Conservation (phyloP, 208 protist genomes). For the Lotmaria passim region DNA sequence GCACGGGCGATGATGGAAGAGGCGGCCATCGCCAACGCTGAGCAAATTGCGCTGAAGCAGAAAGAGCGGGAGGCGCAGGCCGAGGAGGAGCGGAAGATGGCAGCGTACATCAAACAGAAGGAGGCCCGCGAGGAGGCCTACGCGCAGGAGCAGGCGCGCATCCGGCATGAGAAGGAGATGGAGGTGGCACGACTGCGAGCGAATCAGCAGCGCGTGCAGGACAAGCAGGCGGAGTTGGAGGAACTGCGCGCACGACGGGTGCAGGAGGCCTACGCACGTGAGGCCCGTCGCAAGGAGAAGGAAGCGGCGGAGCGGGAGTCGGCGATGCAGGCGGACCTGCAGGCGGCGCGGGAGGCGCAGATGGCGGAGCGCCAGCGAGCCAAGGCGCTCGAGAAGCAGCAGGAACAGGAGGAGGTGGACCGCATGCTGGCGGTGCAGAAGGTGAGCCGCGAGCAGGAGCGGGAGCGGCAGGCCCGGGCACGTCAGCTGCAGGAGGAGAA, state of each 20-base stretch:
- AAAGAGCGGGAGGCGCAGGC: constrained; percentile 68
- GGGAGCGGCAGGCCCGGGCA: constrained; percentile 54
- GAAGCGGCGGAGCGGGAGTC: constrained; percentile 65
- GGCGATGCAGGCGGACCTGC: constrained; percentile 78
- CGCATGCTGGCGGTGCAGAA: constrained; percentile 86
- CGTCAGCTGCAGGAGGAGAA: constrained; percentile 82
- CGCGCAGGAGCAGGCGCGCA: constrained; percentile 84
- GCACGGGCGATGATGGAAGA: constrained; percentile 90
- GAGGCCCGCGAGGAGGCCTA: constrained; percentile 87
- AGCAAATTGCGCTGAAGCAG: constrained; percentile 93
- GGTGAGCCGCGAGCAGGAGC: constrained; percentile 79
- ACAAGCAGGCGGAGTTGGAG: constrained; percentile 92
- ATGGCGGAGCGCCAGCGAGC: constrained; percentile 76
- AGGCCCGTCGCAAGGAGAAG: constrained; percentile 81
- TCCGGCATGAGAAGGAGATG: constrained; percentile 86
- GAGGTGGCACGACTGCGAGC: constrained; percentile 90
- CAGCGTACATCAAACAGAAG: constrained; percentile 87
- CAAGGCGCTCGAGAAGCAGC: constrained; percentile 57
- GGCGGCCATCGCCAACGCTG: constrained; percentile 91
- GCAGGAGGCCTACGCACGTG: constrained; percentile 87
- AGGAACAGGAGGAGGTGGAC: constrained; percentile 88
- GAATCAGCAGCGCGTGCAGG: constrained; percentile 89
- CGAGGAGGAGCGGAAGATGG: constrained; percentile 90
- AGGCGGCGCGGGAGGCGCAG: constrained; percentile 76
- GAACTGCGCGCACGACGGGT: constrained; percentile 90